phyloP scores from a whole-genome alignment of 306 rosid genomes.

The Cucurbita moschata region DNA sequence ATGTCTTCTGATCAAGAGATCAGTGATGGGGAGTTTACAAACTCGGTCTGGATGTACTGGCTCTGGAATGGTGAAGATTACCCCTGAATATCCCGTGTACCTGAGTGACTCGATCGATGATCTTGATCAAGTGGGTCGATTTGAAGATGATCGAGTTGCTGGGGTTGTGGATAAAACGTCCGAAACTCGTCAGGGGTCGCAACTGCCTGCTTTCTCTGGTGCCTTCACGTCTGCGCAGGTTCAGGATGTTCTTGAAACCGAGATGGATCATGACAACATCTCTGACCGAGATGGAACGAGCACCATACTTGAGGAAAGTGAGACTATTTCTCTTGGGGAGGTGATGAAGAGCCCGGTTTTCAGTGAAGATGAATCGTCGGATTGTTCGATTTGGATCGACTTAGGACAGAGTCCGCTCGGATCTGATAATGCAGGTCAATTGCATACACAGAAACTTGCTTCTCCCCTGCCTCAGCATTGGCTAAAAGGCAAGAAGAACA shows the following conservation, averaged over 20 bases:
- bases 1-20: conserved; percentile 83
- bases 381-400: conserved; percentile 83
- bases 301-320: conserved; percentile 87
- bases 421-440: conserved; percentile 45
- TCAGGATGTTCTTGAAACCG: conserved; percentile 79
- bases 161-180: conserved; percentile 35
- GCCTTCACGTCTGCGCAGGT: conserved; percentile 83
- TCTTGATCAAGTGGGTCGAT: conserved; percentile 50
- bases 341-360: conserved; percentile 96
- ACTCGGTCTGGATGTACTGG: conserved; percentile 85
- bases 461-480: conserved; percentile 78
- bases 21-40: conserved; percentile 82
- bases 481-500: conserved; percentile 53
- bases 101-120: conserved; percentile 79
- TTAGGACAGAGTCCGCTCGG: conserved; percentile 94
- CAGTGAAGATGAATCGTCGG: conserved; percentile 93
- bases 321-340: conserved; percentile 83
- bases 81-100: conserved; percentile 78
- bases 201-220: conserved; percentile 91
- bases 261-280: conserved; percentile 77
- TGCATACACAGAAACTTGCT: conserved; percentile 40
- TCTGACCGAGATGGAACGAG: conserved; percentile 90
- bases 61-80: conserved; percentile 93
- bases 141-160: conserved; percentile 41
- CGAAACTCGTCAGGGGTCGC: conserved; percentile 52